A percentile compares a stretch with the other conserved stretches of the same genome.
Conservation (phyloP, 2,329 filamentous ascomycete species). For the Ascocoryne sarcoides region DNA sequence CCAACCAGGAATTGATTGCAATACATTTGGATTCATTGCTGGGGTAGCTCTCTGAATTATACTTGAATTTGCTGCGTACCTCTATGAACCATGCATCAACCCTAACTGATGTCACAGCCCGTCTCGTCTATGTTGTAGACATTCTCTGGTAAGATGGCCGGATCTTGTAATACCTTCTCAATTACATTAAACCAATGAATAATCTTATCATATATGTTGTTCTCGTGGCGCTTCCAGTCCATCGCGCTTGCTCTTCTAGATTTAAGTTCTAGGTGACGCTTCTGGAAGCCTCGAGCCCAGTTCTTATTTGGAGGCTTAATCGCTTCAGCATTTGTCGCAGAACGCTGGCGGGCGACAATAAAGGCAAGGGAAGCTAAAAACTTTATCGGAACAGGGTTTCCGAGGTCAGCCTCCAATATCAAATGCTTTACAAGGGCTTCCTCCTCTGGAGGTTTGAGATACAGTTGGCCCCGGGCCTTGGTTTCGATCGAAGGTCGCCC, state of each 20-base stretch:
- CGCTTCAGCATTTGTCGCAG: slow-evolving; percentile 8
- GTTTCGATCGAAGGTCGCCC: slow-evolving; percentile 24
- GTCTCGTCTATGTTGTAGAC: no score
- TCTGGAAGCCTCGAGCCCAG: slow-evolving; percentile 15
- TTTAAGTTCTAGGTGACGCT: slow-evolving; percentile 17
- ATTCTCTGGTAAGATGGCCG: slow-evolving; percentile 14
- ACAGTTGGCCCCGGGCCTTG: slow-evolving; percentile 25
- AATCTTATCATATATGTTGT: background rate
- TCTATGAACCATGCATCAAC: no score
- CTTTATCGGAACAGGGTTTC: slow-evolving; percentile 13
- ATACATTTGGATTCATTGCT: no score
- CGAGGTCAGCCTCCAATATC: slow-evolving; percentile 8
- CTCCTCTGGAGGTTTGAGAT: slow-evolving; percentile 25
- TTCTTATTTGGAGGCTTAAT: slow-evolving; percentile 15
- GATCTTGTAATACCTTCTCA: slow-evolving; percentile 14
- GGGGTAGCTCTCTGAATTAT: no score
- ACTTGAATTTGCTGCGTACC: no score
- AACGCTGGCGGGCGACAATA: slow-evolving; percentile 9
- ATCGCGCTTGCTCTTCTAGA: slow-evolving; percentile 13
- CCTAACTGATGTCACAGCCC: no score
- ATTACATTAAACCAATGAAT: slow-evolving; percentile 24
- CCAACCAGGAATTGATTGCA: no score
- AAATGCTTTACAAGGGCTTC: slow-evolving; percentile 15
- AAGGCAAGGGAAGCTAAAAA: slow-evolving; percentile 9
- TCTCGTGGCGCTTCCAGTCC: slow-evolving; percentile 5